Base-by-base conservation (phyloP, 768 basidiomycete genomes). In the Serendipita sp. region DNA sequence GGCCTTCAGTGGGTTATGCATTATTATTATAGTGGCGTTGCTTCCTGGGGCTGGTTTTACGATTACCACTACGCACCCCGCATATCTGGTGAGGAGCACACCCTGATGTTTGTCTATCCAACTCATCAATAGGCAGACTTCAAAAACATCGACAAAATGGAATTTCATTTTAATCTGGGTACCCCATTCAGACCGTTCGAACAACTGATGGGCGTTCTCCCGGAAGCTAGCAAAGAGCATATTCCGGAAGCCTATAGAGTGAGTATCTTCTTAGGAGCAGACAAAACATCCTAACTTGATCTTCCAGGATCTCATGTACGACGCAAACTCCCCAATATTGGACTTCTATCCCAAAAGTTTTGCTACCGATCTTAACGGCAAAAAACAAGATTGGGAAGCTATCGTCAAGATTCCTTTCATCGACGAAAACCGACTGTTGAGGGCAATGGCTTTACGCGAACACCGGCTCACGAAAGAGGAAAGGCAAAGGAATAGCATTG, bases 11-110 rank as follows among this genome's bases (percentile, higher is more conserved):
- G 95, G 96, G 92, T 98, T 37, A 89, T 99, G 88, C 89, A 92
- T 72, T 99, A 99, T 74, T 99, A 99, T 73, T 98, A 97, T 73
- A 84, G 88, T 67, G 96, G 96, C 3, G 93, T 98, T 16, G 89
- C 92, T 3, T 94, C 92, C 15, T 99, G 96, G 96, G 83, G 90
- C 24, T 98, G 96, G 96, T 99, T 95, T 77, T 98, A 98, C 75
- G 78, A 94, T 73, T 98, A 97, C 73, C 95, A 99, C 72, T 99
- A 94, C 73, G 89, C 96, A 0, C 96, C 96, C 24, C 84, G 93
- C 34, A 97, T 98, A 64, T 92, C 92, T 18, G 95, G 95, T 94
- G 70, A 63, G 80, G 38, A 48, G 7, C 41, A 38, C 28, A 13
- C 5, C 2, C 18, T 1, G 11, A 32, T 54, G 24, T 30, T 24